Evolutionary conservation across 306 rosid species (phyloP), one percentile per base, ranked within the genome.

Genomic region (Biancaea sappan): DNA sequence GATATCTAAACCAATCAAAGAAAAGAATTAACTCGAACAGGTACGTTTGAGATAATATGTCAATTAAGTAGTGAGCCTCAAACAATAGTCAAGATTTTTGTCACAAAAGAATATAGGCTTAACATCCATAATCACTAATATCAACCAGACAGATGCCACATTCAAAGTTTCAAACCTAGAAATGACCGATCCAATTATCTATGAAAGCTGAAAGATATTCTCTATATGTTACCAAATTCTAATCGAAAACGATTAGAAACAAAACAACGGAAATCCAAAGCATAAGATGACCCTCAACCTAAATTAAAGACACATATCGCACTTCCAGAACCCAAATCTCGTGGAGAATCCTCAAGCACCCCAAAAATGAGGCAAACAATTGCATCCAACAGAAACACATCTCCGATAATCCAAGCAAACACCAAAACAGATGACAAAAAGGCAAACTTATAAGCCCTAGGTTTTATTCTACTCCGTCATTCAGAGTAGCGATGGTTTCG

Each of bases 351-450:
- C 37, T 38, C 12, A 16, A 31, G 3, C 40, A 37, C 63, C 75
- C 28, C 37, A 41, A 26, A 19, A 61, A 31, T 22, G 32, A 54
- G 29, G 0, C 10, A 46, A 60, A 9, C 18, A 21, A 25, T n/a
- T 37, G 25, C 80, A 80, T 44, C 86, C 87, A 77, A 25, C 59
- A 77, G 40, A 67, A 74, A 51, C 38, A 66, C 14, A 3, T 41
- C 35, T 6, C 44, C 19, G 8, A 67, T 21, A 37, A 38, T 15
- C 14, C 43, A 34, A 5, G 47, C 34, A 69, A 60, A 60, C 60
- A 11, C n/a, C 40, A 40, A 73, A 54, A 50, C 79, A 71, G 15
- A 22, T 21, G 57, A 14, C 11, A 6, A 48, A 31, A 66, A 52
- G 25, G 52, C 21, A 64, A 40, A 40, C 3, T 4, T 14, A 28